phyloP scores from a whole-genome alignment of 768 basidiomycete genomes.

The Podaxis rugospora region DNA sequence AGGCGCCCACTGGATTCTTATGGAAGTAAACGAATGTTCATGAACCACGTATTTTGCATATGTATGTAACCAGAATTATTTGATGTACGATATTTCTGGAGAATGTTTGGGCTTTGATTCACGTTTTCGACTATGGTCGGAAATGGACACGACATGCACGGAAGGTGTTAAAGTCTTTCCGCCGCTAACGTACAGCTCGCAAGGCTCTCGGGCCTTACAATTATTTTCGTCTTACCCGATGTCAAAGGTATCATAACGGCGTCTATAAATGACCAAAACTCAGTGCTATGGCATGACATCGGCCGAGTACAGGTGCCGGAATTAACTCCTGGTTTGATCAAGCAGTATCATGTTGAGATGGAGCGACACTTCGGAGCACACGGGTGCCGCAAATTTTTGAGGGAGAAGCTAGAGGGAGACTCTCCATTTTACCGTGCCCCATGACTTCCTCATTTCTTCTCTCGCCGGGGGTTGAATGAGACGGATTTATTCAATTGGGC shows the following conservation, averaged over 20 bases:
- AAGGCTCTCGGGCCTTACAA: not conserved
- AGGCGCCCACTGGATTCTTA: constrained; percentile 52
- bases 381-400: not conserved
- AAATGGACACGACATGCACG: not conserved
- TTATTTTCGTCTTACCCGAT: not conserved
- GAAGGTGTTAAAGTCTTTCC: too few relatives aligned
- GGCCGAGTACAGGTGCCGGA: constrained; percentile 1
- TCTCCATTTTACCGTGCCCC: too few relatives aligned
- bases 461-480: too few relatives aligned
- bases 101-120: not conserved
- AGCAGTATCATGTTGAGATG: not conserved
- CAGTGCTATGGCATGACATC: constrained; percentile 1
- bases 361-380: not conserved
- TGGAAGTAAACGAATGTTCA: constrained; percentile 30
- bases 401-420: too few relatives aligned
- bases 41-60: not conserved
- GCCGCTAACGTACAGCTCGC: too few relatives aligned
- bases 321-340: constrained; percentile 3
- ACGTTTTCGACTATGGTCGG: not conserved
- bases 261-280: not conserved
- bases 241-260: not conserved
- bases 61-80: not conserved
- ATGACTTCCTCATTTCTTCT: too few relatives aligned
- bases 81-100: not conserved
- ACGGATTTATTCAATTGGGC: too few relatives aligned